Evolutionary conservation across 495 filamentous ascomycete genomes (phyloP).

Genomic region (Astrothelium subdiscretum): DNA sequence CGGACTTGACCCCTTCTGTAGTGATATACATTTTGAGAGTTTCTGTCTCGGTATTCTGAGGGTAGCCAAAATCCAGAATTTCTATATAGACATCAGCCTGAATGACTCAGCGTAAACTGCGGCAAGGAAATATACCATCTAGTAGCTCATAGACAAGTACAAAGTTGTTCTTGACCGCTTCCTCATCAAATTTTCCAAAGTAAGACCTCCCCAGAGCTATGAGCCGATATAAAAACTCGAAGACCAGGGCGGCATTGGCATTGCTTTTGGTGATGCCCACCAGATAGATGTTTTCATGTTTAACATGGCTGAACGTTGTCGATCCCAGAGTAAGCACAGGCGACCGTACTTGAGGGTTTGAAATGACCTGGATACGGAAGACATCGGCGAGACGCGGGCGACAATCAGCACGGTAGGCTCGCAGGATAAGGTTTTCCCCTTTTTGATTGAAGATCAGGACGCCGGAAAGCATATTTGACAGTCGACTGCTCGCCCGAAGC

Average conservation of each 20-base stretch:
- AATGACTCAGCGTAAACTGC: slow-evolving; percentile 6
- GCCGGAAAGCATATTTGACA: slow-evolving; percentile 67
- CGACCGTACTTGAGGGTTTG: slow-evolving; percentile 93
- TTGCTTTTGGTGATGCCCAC: slow-evolving; percentile 98
- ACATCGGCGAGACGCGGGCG: slow-evolving; percentile 93
- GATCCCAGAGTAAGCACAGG: slow-evolving; percentile 95
- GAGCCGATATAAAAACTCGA: slow-evolving; percentile 93
- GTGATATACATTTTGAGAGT: slow-evolving; percentile 99
- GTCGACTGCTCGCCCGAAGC: no score
- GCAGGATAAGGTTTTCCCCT: slow-evolving; percentile 98
- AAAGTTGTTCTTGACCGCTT: slow-evolving; percentile 99
- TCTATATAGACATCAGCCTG: slow-evolving; percentile 53
- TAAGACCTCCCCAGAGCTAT: slow-evolving; percentile 86
- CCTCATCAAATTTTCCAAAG: slow-evolving; percentile 98
- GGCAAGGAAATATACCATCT: slow-evolving; percentile 55
- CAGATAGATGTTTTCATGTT: slow-evolving; percentile 98
- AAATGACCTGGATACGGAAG: slow-evolving; percentile 99
- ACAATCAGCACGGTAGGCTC: slow-evolving; percentile 95
- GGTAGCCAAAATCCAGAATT: slow-evolving; percentile 98
- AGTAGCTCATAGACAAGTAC: slow-evolving; percentile 96
- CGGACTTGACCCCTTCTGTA: slow-evolving; percentile 95
- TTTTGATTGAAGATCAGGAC: slow-evolving; percentile 99
- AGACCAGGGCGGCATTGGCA: slow-evolving; percentile 96
- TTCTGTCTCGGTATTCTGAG: slow-evolving; percentile 97
- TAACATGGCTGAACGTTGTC: slow-evolving; percentile 98